Evolutionary conservation across 2,329 filamentous ascomycete genomes (phyloP), one percentile per base, ranked within the genome.

Genomic region (Trichoderma brevicompactum): DNA sequence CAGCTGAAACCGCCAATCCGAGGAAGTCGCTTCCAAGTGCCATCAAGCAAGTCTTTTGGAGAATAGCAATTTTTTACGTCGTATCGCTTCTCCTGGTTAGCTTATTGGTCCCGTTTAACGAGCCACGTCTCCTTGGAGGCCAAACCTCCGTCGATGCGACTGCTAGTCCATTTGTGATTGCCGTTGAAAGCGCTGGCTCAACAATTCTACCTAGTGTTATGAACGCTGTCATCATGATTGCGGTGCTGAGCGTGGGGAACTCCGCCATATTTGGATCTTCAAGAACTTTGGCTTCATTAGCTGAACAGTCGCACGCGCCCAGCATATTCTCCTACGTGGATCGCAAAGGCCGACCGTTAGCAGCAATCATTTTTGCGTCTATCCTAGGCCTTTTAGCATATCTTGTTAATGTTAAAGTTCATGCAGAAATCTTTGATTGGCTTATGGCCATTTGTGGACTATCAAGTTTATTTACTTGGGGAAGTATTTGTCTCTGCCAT

Each of bases 1-100:
- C 56, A 10, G 56, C 56, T 4, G 56, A 60, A 48, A 60, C 56
- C 2, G 43, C 56, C 13, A 60, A 60, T 38, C 56, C 56, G 5
- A 60, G 23, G 13, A 60, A 60, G 10, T 60, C 56, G 3, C 34
- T 60, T 7, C 56, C 56, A 38, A 60, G 56, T 2, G 56, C 56
- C 12, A 60, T 60, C 32, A 60, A 60, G 15, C 56, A 60, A 40
- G 56, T 60, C 2, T 60, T 60, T 36, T 60, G 56, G 56, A 60
- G 56, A 36, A 60, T 60, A 5, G 44, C 34, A 32, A 40, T 60
- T 4, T 60, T 60, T 8, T 60, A 60, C 44, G 34, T 60, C 19
- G 43, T 60, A n/a, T 60, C 56, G 17, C 56, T 60, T n/a, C 34
- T 60, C 32, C 5, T 60, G 9, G 56, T 60, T 13, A 60, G 43